Percentiles rank a stretch among this genome's conserved stretches.
These are phyloP conservation scores for Phytophthora meadii DNA, from an alignment of 352 stramenopile genomes.

Conservation along the genomic window DNA sequence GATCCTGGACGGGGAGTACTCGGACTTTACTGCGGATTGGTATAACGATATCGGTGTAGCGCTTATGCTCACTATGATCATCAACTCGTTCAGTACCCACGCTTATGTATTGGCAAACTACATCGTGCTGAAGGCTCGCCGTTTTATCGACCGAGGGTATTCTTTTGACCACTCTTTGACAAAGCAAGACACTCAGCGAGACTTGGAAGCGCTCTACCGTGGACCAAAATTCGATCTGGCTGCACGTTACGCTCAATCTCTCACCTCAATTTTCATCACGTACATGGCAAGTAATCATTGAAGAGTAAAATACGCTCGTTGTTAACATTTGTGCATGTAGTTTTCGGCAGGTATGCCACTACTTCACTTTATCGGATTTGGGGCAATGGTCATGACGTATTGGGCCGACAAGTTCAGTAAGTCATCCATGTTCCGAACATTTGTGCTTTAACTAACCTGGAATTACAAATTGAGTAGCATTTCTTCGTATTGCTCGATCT, in stretches of 20 bases:
- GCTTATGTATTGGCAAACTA: constrained; percentile 69
- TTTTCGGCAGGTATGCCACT: constrained; percentile 86
- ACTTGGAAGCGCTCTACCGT: constrained; percentile 78
- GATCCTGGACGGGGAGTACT: constrained; percentile 77
- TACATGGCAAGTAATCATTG: constrained; percentile 56
- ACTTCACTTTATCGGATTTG: constrained; percentile 76
- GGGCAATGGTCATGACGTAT: constrained; percentile 80
- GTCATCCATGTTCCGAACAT: not conserved
- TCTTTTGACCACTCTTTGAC: constrained; percentile 71
- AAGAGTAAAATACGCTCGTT: not conserved
- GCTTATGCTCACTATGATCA: constrained; percentile 86
- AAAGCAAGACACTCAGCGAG: constrained; percentile 83
- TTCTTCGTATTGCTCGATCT: constrained; percentile 74
- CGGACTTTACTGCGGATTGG: constrained; percentile 78
- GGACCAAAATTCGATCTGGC: constrained; percentile 84
- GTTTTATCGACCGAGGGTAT: constrained; percentile 67
- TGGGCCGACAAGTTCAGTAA: constrained; percentile 91
- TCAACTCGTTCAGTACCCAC: constrained; percentile 82
- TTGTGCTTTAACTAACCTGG: not conserved
- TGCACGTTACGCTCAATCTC: constrained; percentile 72
- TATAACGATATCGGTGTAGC: constrained; percentile 82
- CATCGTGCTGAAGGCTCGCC: constrained; percentile 52
- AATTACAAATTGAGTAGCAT: constrained; percentile 29
- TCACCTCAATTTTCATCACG: constrained; percentile 84
- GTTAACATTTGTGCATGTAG: constrained; percentile 26